These are phyloP conservation scores for Lyophyllum decastes DNA, from an alignment of 768 basidiomycete genomes.

Conservation along the genomic window DNA sequence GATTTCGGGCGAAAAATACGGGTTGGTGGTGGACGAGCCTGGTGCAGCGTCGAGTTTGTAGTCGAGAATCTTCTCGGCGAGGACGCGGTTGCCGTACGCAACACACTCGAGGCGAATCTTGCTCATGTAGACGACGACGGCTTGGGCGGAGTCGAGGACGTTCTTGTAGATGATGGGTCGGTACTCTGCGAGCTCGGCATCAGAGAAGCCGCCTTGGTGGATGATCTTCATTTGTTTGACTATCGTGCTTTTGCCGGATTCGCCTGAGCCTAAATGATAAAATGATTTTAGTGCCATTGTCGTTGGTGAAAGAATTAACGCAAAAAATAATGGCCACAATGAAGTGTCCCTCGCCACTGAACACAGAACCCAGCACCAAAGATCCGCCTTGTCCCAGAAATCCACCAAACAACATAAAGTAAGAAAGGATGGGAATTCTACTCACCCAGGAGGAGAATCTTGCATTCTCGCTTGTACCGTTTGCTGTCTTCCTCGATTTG, in stretches of 20 bases:
- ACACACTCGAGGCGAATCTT: conserved; percentile 75
- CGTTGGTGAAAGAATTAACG: too few species aligned
- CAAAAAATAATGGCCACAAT: too few species aligned
- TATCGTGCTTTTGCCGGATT: conserved; percentile 93
- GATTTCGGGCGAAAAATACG: conserved; percentile 59
- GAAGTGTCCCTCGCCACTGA: neutral
- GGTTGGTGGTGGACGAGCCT: conserved; percentile 16
- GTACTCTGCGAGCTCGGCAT: conserved; percentile 68
- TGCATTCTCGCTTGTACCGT: conserved; percentile 85
- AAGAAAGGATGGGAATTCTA: conserved; percentile 11
- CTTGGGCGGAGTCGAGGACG: conserved; percentile 81
- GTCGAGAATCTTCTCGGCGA: conserved; percentile 65
- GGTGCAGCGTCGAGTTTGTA: conserved; percentile 49
- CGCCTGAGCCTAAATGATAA: conserved; percentile 93
- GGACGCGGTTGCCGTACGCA: conserved; percentile 55
- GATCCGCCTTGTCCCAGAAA: neutral
- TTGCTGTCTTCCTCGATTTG: conserved; percentile 85
- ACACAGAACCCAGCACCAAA: neutral
- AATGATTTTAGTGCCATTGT: neutral
- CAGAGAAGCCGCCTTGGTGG: conserved; percentile 79
- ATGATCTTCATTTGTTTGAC: conserved; percentile 97
- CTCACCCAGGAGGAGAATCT: conserved; percentile 90
- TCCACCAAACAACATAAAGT: neutral
- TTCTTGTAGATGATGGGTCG: conserved; percentile 76
- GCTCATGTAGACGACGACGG: conserved; percentile 74